phyloP scores from a whole-genome alignment of 768 basidiomycete genomes.

The Tephrocybe sp. region DNA sequence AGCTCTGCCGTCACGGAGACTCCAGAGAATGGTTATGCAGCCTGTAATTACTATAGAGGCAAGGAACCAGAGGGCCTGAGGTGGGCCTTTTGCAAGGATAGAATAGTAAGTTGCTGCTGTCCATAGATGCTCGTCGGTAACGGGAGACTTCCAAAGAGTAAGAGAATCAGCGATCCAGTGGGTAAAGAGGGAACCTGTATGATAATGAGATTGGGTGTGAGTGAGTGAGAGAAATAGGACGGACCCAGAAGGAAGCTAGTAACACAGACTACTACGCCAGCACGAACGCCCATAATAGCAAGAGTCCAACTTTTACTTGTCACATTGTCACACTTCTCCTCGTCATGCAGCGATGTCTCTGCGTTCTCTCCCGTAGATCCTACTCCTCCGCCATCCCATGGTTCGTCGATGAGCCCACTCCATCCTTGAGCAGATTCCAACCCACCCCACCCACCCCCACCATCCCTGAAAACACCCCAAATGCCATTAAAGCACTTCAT shows the following conservation, averaged over 20 bases:
- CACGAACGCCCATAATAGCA: conserved; percentile 60
- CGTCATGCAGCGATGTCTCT: conserved; percentile 16
- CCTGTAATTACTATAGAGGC: conserved; percentile 57
- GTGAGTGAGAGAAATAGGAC: conserved; percentile 15
- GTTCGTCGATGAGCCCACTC: conserved; percentile 56
- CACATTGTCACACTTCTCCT: conserved; percentile 13
- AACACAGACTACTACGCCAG: conserved; percentile 69
- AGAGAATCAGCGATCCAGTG: conserved; percentile 94
- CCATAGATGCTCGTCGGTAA: conserved; percentile 83
- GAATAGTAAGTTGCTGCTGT: conserved; percentile 81
- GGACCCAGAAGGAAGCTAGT: conserved; percentile 81
- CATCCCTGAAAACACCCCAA: conserved; percentile 53
- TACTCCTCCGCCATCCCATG: conserved; percentile 42
- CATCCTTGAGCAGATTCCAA: conserved; percentile 20
- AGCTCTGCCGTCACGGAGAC: conserved; percentile 71
- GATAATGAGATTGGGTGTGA: conserved; percentile 1
- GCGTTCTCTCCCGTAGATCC: conserved; percentile 1
- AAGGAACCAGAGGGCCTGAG: conserved; percentile 54
- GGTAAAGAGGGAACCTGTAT: conserved; percentile 72
- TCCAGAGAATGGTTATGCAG: conserved; percentile 70
- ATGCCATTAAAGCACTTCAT: conserved; percentile 53
- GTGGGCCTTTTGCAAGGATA: conserved; percentile 66
- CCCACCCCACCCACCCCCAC: conserved; percentile 25
- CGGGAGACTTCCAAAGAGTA: conserved; percentile 85
- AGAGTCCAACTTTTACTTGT: conserved; percentile 9